These are phyloP conservation scores for Colletotrichum siamense DNA, from an alignment of 2,329 filamentous ascomycete genomes.

Conservation along the genomic window DNA sequence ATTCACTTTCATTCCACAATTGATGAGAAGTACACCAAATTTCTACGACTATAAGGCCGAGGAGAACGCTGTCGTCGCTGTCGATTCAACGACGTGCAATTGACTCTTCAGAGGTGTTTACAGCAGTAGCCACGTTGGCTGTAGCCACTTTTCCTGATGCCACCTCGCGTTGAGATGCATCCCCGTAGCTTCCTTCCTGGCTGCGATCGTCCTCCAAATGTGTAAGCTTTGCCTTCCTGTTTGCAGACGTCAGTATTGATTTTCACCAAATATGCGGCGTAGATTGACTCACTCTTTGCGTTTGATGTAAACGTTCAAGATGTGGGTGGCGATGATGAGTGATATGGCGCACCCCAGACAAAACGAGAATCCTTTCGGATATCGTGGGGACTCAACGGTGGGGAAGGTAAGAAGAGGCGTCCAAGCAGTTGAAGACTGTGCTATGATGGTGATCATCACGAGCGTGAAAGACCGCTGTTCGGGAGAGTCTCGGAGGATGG, in stretches of 20 bases:
- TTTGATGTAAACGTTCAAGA: conserved; percentile 20
- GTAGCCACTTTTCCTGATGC: background rate
- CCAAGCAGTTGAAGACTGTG: conserved; percentile 62
- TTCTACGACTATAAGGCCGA: background rate
- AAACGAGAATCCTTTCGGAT: conserved; percentile 50
- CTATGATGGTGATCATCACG: conserved; percentile 38
- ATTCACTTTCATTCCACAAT: too few species aligned
- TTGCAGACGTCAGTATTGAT: background rate
- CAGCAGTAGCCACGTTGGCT: background rate
- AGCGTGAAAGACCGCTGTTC: conserved; percentile 17
- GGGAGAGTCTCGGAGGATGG: conserved; percentile 11
- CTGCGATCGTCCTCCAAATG: background rate
- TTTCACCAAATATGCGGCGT: fast-evolving
- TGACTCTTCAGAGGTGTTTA: background rate
- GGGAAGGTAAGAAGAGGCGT: conserved; percentile 57
- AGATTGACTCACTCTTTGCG: conserved; percentile 9
- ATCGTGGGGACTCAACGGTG: conserved; percentile 48
- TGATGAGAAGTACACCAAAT: background rate
- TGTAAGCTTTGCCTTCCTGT: background rate
- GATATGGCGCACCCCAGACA: conserved; percentile 13
- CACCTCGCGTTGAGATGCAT: background rate
- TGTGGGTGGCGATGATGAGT: conserved; percentile 17
- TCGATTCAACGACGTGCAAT: background rate
- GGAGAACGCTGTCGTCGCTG: background rate
- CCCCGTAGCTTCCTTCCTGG: background rate